Evolutionary conservation across 305 asterid genomes (phyloP), one percentile per base, ranked within the genome.

Genomic region (Plantago coronopus): DNA sequence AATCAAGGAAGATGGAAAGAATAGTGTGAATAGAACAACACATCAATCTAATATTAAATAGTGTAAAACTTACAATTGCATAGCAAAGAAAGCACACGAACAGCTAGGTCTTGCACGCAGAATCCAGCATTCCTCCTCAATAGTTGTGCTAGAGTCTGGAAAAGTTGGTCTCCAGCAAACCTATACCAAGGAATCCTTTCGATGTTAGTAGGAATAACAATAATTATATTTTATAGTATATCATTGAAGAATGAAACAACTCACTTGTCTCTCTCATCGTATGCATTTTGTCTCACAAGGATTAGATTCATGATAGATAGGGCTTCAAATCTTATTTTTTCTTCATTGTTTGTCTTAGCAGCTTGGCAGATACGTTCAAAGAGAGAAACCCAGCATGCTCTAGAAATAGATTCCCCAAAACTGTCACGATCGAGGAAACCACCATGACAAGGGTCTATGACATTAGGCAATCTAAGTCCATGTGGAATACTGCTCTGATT

Each of bases 241-340:
- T 48, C 53, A 19, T 29, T 17, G 20, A 57, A 56, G 56, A n/a
- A 70, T 59, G 57, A 65, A 69, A 40, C 15, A 34, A 75, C 95
- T 80, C 69, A 93, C 99, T 79, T 83, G 37, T 77, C 86, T 84
- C 99, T 89, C 66, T 79, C 97, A 66, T 62, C 65, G 77, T 80
- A 84, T 37, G 95, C 89, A 78, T 82, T 79, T 65, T 81, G 85
- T 81, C 97, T 87, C 68, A 78, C 60, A 54, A 83, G 78, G 76
- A 86, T 80, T 74, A 81, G 68, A 74, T 75, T 85, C 97, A 93
- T 83, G 78, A 87, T 61, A 40, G 88, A 79, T 77, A 85, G 82
- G 68, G 94, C 88, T 71, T 93, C 95, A 59, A 40, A 51, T 63
- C 78, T 78, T 64, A 83, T 73, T 69, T 66, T 76, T 68, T 80